Percentiles rank a stretch among this genome's conserved stretches.
phyloP scores from a whole-genome alignment of 2,329 filamentous ascomycete species.

The Apiospora kogelbergensis region DNA sequence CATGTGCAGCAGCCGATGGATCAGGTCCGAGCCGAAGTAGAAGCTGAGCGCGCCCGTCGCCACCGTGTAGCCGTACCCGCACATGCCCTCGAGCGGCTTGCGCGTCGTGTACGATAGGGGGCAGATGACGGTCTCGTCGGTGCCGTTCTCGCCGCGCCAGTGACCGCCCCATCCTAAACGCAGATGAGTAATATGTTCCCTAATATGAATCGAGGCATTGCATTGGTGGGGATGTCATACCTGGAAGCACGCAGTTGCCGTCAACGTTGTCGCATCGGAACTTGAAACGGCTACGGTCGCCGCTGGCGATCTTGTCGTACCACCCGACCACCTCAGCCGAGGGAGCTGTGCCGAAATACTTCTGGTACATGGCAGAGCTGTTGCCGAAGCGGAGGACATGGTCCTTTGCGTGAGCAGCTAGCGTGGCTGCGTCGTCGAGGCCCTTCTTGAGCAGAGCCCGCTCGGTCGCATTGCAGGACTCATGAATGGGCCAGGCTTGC shows the following conservation, averaged over 20 bases:
- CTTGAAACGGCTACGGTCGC: conserved; percentile 54
- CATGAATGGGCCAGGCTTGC: conserved; percentile 52
- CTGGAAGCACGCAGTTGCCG: conserved; percentile 57
- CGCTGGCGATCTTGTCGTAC: conserved; percentile 56
- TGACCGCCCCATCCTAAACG: conserved; percentile 65
- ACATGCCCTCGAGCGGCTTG: conserved; percentile 58
- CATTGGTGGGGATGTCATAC: no score
- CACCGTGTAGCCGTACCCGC: conserved; percentile 63
- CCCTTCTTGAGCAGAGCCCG: conserved; percentile 53
- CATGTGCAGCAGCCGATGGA: conserved; percentile 67
- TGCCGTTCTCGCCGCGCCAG: conserved; percentile 65
- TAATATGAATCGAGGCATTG: no score
- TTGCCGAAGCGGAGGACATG: conserved; percentile 60
- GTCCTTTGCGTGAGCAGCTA: conserved; percentile 61
- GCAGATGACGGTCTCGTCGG: conserved; percentile 69
- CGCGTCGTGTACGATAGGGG: conserved; percentile 59
- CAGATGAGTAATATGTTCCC: no score
- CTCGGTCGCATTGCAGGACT: conserved; percentile 65
- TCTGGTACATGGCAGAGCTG: conserved; percentile 58
- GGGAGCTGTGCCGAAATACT: conserved; percentile 65
- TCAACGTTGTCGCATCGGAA: conserved; percentile 72
- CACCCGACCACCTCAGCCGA: conserved; percentile 61
- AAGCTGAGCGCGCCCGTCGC: conserved; percentile 54
- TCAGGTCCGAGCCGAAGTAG: conserved; percentile 66
- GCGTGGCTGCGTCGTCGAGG: conserved; percentile 56